These are phyloP conservation scores for Tephrocybe sp. DNA, from an alignment of 768 basidiomycete species.

Conservation along the genomic window DNA sequence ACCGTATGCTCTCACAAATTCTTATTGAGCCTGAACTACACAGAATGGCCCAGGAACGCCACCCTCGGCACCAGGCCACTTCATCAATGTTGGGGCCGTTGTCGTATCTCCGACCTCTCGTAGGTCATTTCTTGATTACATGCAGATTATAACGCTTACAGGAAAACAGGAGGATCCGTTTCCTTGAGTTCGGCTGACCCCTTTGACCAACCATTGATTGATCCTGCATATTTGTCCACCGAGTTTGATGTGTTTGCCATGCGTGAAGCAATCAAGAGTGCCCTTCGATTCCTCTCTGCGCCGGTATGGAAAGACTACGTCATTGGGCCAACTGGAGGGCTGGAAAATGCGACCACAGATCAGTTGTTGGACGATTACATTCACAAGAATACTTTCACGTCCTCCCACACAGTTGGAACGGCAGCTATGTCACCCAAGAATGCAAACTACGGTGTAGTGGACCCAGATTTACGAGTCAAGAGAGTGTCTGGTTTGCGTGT, in stretches of 20 bases:
- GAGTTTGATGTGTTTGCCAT: constrained; percentile 23
- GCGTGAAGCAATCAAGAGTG: constrained; percentile 21
- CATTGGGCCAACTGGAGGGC: constrained; percentile 7
- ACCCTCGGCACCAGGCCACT: background rate
- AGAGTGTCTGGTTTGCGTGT: constrained; percentile 30
- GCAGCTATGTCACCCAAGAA: constrained; percentile 26
- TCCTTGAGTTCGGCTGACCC: constrained; percentile 35
- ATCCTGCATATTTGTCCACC: constrained; percentile 32
- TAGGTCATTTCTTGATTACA: constrained; percentile 21
- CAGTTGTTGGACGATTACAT: constrained; percentile 8
- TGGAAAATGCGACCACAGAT: constrained; percentile 10
- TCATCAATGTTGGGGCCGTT: background rate
- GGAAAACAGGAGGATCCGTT: constrained; percentile 21
- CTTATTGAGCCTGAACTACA: background rate
- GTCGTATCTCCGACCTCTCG: constrained; percentile 10
- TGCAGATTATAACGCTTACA: background rate
- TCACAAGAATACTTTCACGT: constrained; percentile 6
- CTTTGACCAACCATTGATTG: constrained; percentile 39
- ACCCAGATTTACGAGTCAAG: constrained; percentile 31
- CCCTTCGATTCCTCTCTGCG: constrained; percentile 9
- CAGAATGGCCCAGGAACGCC: background rate
- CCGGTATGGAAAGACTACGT: constrained; percentile 11
- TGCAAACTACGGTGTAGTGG: constrained; percentile 28
- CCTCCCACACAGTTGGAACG: constrained; percentile 28
- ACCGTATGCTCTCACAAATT: background rate